Base-by-base conservation (phyloP, 495 filamentous ascomycete species). In the Aspergillus incahuasiensis region DNA sequence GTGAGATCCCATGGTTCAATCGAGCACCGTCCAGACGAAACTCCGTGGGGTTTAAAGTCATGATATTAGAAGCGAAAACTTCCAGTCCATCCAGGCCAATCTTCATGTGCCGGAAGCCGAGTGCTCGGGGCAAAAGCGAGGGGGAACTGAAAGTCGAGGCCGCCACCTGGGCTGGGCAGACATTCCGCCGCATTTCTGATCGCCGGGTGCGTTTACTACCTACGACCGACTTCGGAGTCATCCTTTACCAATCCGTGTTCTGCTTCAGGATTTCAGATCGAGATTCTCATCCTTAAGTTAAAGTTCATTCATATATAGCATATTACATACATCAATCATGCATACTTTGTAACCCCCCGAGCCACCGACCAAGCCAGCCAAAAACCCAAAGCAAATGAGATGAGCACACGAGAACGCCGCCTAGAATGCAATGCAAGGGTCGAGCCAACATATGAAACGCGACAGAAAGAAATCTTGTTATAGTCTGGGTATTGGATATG, bases 401-500 rank as follows among this genome's bases (percentile, higher is more conserved):
- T 11, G 25, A 47, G 39, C 28, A 35, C 32, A 35, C 12, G n/a
- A 15, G 30, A 55, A 44, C 46, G 46, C 39, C 46, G 18, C 39
- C 39, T 50, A 15, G 5, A 43, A 56, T 56, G 46, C 43, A 48
- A 44, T 56, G 46, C 24, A 56, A 50, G 34, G 43, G 20, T 34
- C 53, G 32, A 15, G 32, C 32, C 32, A 35, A 55, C 35, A 50
- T 35, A 50, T 41, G 25, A 50, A 50, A 50, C 34, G 20, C 18
- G 12, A 15, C 6, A 9, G 6, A 15, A 35, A 5, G 32, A 12
- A 41, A 39, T 48, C 32, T 6, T 41, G 1, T 16, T 46, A 35
- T 15, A 35, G 42, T 39, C 52, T 46, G 53, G 53, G 53, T 48
- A 55, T 55, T 42, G 28, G 22, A 46, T 16, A 40, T 54, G 34